phyloP scores from a whole-genome alignment of 768 basidiomycete species.

The Lactarius tabidus region DNA sequence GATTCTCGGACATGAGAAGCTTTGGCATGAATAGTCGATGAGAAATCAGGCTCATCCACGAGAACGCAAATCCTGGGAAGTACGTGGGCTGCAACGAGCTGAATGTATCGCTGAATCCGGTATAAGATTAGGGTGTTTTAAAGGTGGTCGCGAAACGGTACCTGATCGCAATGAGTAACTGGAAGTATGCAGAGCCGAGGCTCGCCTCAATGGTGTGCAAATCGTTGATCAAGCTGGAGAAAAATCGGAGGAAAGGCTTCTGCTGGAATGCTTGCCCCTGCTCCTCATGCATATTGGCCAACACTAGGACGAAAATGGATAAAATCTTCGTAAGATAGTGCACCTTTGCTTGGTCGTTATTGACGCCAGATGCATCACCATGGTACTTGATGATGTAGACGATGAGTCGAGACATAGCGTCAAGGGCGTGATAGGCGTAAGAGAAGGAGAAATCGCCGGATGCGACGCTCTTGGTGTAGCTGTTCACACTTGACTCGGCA shows the following conservation, averaged over 20 bases:
- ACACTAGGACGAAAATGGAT: slow-evolving; percentile 92
- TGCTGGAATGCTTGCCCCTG: slow-evolving; percentile 89
- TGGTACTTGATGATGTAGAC: slow-evolving; percentile 99
- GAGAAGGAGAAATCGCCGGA: slow-evolving; percentile 66
- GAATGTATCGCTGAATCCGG: slow-evolving; percentile 71
- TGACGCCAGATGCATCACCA: slow-evolving; percentile 88
- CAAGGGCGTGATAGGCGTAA: slow-evolving; percentile 86
- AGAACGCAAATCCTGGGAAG: slow-evolving; percentile 98
- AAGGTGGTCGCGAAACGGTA: slow-evolving; percentile 33
- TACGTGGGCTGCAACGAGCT: slow-evolving; percentile 94
- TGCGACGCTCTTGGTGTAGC: slow-evolving; percentile 72
- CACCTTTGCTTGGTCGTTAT: slow-evolving; percentile 92
- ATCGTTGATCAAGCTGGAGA: slow-evolving; percentile 93
- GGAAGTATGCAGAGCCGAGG: slow-evolving; percentile 87
- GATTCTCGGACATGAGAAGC: slow-evolving; percentile 77
- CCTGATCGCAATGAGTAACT: slow-evolving; percentile 84
- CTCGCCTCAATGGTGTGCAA: slow-evolving; percentile 80
- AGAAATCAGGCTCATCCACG: slow-evolving; percentile 95
- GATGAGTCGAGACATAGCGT: slow-evolving; percentile 92
- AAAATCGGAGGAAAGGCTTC: slow-evolving; percentile 98
- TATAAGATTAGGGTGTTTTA: neutral
- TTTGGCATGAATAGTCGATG: slow-evolving; percentile 98
- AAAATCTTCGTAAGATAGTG: slow-evolving; percentile 96
- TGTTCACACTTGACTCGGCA: slow-evolving; percentile 88
- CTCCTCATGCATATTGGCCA: slow-evolving; percentile 94